Conservation (phyloP, 148 eudicot species). For the Polygonum maritimum region DNA sequence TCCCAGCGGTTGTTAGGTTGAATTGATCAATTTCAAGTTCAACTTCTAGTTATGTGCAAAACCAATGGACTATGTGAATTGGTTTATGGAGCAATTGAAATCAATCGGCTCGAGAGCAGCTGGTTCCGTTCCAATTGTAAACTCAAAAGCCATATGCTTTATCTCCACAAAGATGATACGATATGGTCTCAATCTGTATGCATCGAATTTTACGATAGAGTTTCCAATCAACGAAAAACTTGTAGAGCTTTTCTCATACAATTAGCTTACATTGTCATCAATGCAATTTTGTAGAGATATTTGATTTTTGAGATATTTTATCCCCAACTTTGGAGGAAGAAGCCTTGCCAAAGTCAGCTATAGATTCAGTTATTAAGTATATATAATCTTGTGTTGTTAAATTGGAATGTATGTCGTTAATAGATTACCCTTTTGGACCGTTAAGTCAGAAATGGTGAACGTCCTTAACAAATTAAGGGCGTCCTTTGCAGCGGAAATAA, state of each 20-base stretch:
- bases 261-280: not conserved
- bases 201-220: not conserved
- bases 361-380: constrained; percentile 65
- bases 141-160: constrained; percentile 86
- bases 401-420: not conserved
- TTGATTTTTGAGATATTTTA: constrained; percentile 89
- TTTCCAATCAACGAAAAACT: not conserved
- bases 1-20: too few relatives aligned
- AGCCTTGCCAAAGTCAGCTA: constrained; percentile 58
- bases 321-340: constrained; percentile 88
- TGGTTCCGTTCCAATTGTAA: constrained; percentile 78
- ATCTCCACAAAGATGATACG: constrained; percentile 71
- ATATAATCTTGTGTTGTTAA: constrained; percentile 31
- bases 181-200: not conserved
- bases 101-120: constrained; percentile 62
- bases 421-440: too few relatives aligned
- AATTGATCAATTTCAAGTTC: too few relatives aligned
- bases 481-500: too few relatives aligned
- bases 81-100: too few relatives aligned
- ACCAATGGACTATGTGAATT: too few relatives aligned
- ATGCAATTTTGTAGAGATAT: constrained; percentile 45
- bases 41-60: too few relatives aligned
- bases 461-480: too few relatives aligned
- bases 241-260: too few relatives aligned
- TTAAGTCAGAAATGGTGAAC: too few relatives aligned